Evolutionary conservation across 768 basidiomycete genomes (phyloP).

Genomic region (Kwoniella mangroviensis): DNA sequence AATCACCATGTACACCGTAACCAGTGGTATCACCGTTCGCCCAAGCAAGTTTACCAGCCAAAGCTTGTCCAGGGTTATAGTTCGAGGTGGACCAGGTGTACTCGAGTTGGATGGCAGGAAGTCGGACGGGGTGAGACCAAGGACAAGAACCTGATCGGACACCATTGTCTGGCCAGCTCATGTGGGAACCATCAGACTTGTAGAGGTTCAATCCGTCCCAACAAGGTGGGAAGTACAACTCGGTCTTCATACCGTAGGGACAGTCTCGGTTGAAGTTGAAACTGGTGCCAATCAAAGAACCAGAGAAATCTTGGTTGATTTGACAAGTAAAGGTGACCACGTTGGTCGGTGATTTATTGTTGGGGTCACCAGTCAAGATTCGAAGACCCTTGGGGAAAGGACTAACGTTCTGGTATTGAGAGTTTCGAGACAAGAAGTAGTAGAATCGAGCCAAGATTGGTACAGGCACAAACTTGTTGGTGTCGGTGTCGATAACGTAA

Average conservation of each 20-base stretch:
- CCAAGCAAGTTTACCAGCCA: constrained; percentile 49
- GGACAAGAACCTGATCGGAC: constrained; percentile 32
- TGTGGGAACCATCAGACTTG: constrained; percentile 43
- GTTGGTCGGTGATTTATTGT: constrained; percentile 31
- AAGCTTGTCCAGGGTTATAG: constrained; percentile 52
- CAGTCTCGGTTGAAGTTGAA: constrained; percentile 33
- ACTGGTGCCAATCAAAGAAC: constrained; percentile 13
- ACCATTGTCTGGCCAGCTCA: constrained; percentile 38
- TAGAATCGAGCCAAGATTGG: constrained; percentile 45
- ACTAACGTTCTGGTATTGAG: constrained; percentile 32
- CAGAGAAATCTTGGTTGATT: constrained; percentile 27
- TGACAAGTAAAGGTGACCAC: constrained; percentile 33
- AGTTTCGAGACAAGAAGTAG: constrained; percentile 50
- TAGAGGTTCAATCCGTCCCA: constrained; percentile 55
- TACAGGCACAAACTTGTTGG: constrained; percentile 22
- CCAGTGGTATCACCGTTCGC: constrained; percentile 70
- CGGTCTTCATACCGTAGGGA: constrained; percentile 46
- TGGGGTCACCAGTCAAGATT: constrained; percentile 51
- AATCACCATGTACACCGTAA: constrained; percentile 62
- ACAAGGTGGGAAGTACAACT: constrained; percentile 45
- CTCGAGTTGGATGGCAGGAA: constrained; percentile 53
- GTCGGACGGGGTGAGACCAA: constrained; percentile 47
- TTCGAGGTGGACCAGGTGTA: constrained; percentile 38
- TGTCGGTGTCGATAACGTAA: constrained; percentile 22
- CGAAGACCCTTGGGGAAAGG: constrained; percentile 54